Evolutionary conservation across 2,329 filamentous ascomycete species (phyloP), one percentile per base, ranked within the genome.

Genomic region (Chaetomiaceae sp.): DNA sequence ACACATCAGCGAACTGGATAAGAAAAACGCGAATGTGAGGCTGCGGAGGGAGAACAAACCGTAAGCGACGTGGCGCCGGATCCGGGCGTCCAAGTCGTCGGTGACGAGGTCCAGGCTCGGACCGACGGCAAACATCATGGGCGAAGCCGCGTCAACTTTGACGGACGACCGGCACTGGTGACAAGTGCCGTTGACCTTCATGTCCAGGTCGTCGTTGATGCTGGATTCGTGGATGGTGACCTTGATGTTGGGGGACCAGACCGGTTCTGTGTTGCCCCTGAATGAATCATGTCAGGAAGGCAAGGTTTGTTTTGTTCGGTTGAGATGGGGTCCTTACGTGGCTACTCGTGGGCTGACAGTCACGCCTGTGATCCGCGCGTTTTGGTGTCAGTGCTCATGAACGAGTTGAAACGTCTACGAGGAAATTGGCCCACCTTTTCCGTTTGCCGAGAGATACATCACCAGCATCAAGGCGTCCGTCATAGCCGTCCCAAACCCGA

Each of bases 111-210:
- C 23, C 2, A 54, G 25, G 30, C 29, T 30, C 13, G 62, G 60
- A 7, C 64, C 64, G 25, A 61, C 36, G 21, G 62, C 64, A 38
- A 61, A 64, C 45, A 64, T 62, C 49, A 65, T 56, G 20, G 60
- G 50, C n/a, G 59, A 44, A 18, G 42, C 14, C 2, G 43, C 36
- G 38, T 16, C 33, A 20, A 30, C 16, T 21, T 49, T 38, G 34
- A 59, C 33, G 18, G 25, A 16, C 11, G 32, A n/a, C 16, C 13
- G 53, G 56, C 64, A 65, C 42, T 29, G 21, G 36, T 54, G 54
- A 53, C 64, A 65, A 27, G 61, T 64, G 25, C 55, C 58, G 48
- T 61, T 61, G 50, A 57, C 55, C 7, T 56, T 32, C 42, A 65
- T 58, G 38, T 58, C 55, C 11, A 27, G 29, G 34, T 55, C 52